These are phyloP conservation scores for Metschnikowia cerradonensis DNA, from an alignment of 805 yeast genomes.

Conservation along the genomic window DNA sequence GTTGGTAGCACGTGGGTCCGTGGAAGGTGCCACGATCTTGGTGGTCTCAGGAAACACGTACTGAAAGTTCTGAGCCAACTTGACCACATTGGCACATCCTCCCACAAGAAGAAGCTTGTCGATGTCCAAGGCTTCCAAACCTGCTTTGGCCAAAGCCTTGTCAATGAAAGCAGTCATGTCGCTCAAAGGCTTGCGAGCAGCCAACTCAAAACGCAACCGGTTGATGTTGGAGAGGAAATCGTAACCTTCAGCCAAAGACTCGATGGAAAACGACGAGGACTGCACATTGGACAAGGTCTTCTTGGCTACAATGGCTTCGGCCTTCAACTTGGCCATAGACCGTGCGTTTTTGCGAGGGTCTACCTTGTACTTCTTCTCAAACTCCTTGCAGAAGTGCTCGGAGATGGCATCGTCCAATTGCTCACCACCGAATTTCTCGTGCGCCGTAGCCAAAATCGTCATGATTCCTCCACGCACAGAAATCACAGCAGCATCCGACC, in stretches of 20 bases:
- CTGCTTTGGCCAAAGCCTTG: slow-evolving; percentile 73
- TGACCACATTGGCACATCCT: slow-evolving; percentile 90
- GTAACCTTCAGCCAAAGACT: slow-evolving; percentile 87
- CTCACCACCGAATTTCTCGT: slow-evolving; percentile 85
- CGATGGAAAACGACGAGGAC: slow-evolving; percentile 87
- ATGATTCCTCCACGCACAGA: slow-evolving; percentile 91
- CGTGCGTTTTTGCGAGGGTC: slow-evolving; percentile 80
- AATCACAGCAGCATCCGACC: slow-evolving; percentile 93
- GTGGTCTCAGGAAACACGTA: slow-evolving; percentile 78
- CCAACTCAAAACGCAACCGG: slow-evolving; percentile 89
- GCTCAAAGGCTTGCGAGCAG: slow-evolving; percentile 72
- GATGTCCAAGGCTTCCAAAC: slow-evolving; percentile 76
- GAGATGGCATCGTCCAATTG: slow-evolving; percentile 74
- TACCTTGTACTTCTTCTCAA: slow-evolving; percentile 78
- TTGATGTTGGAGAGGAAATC: slow-evolving; percentile 92
- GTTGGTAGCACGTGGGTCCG: slow-evolving; percentile 72
- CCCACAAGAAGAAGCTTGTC: slow-evolving; percentile 91
- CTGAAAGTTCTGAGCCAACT: slow-evolving; percentile 72
- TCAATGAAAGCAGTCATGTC: slow-evolving; percentile 77
- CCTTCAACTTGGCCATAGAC: slow-evolving; percentile 82
- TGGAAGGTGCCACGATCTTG: slow-evolving; percentile 64
- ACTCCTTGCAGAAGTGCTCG: slow-evolving; percentile 87
- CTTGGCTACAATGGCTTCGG: slow-evolving; percentile 79
- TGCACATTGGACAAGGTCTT: slow-evolving; percentile 89
- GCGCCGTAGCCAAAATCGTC: slow-evolving; percentile 82